phyloP scores from a whole-genome alignment of 106 monocot species.

The Narthecium ossifragum region DNA sequence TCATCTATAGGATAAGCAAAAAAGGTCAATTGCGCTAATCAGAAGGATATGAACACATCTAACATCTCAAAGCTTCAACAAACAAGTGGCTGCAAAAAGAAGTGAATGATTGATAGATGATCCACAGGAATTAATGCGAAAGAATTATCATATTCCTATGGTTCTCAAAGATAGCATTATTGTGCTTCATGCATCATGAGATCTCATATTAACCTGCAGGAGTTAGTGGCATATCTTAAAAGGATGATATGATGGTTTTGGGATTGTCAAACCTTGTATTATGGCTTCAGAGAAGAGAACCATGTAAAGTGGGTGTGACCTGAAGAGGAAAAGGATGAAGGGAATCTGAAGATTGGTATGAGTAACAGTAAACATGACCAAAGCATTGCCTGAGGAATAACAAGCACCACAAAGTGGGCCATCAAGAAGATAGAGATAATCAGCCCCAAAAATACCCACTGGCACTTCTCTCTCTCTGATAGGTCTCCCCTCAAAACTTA shows the following conservation, averaged over 20 bases:
- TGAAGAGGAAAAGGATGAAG: slow-evolving; percentile 12
- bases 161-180: neutral
- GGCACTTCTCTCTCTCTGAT: neutral
- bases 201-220: neutral
- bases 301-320: slow-evolving; percentile 20
- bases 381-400: slow-evolving; percentile 16
- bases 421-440: slow-evolving; percentile 1
- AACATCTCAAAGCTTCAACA: too few relatives aligned
- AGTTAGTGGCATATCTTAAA: neutral
- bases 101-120: neutral
- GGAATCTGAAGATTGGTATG: slow-evolving; percentile 22
- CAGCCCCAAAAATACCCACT: neutral
- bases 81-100: too few relatives aligned
- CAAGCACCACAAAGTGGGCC: slow-evolving; percentile 34
- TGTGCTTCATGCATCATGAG: neutral
- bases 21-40: too few relatives aligned
- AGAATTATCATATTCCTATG: neutral
- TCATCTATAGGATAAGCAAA: too few relatives aligned
- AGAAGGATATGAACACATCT: too few relatives aligned
- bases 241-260: slow-evolving; percentile 7
- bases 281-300: slow-evolving; percentile 14
- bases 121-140: neutral
- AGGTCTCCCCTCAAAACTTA: too few relatives aligned
- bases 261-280: slow-evolving; percentile 18
- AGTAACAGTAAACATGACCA: slow-evolving; percentile 25